Percentiles rank a stretch among this genome's conserved stretches.
phyloP scores from a whole-genome alignment of 169 alveolate species.

The Theileria parva region DNA sequence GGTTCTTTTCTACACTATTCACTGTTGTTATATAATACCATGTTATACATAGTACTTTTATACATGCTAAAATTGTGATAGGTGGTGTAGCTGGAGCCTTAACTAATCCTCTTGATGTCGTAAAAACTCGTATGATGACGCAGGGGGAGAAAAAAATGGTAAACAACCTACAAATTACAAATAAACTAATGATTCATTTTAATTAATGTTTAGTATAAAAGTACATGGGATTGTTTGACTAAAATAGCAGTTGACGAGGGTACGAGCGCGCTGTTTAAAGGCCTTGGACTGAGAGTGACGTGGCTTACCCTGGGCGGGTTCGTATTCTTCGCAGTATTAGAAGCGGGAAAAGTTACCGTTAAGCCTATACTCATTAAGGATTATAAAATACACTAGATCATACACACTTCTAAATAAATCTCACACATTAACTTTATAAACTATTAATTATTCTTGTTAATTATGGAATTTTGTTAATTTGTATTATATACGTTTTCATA shows the following conservation, averaged over 20 bases:
- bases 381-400: neutral
- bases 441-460: neutral
- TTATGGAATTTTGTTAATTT: neutral
- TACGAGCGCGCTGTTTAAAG: conserved; percentile 50
- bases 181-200: neutral
- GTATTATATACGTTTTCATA: neutral
- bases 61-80: conserved; percentile 16
- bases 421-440: neutral
- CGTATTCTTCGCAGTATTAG: conserved; percentile 69
- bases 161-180: neutral
- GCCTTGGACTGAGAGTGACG: conserved; percentile 64
- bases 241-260: conserved; percentile 69
- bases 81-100: conserved; percentile 94
- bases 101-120: conserved; percentile 95
- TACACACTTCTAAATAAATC: neutral
- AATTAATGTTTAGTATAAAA: conserved; percentile 30
- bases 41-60: neutral
- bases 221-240: conserved; percentile 54
- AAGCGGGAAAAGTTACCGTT: conserved; percentile 59
- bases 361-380: conserved; percentile 17
- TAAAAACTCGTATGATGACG: conserved; percentile 93
- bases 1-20: conserved; percentile 9
- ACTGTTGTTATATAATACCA: no score
- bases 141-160: conserved; percentile 75
- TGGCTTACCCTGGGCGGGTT: conserved; percentile 73